Percentiles rank a stretch among this genome's conserved stretches.
Evolutionary conservation across 2,329 filamentous ascomycete genomes (phyloP).

Genomic region (Botrytis porri): DNA sequence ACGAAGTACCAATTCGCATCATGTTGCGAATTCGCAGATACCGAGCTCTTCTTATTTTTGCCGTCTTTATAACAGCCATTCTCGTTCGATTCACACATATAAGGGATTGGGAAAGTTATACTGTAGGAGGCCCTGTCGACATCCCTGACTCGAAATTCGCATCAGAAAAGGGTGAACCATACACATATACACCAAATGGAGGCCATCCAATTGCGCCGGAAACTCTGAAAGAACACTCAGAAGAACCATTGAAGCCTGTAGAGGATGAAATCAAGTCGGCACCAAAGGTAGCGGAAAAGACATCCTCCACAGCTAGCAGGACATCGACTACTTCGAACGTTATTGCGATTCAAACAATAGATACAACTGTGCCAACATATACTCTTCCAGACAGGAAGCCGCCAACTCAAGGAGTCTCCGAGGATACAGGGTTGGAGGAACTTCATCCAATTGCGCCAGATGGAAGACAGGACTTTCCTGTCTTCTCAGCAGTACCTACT

Average conservation of each 20-base stretch:
- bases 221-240: neutral
- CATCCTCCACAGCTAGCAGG: neutral
- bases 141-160: slow-evolving; percentile 17
- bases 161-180: neutral
- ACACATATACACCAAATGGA: neutral
- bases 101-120: slow-evolving; percentile 24
- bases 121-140: slow-evolving; percentile 17
- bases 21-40: slow-evolving; percentile 62
- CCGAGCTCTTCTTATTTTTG: slow-evolving; percentile 48
- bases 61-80: slow-evolving; percentile 24
- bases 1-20: slow-evolving; percentile 24
- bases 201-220: neutral
- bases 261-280: neutral
- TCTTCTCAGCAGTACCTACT: slow-evolving; percentile 24
- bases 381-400: slow-evolving; percentile 33
- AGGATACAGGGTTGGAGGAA: slow-evolving; percentile 21
- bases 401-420: slow-evolving; percentile 24
- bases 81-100: slow-evolving; percentile 27
- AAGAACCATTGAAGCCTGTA: slow-evolving; percentile 5
- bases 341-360: slow-evolving; percentile 14
- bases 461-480: slow-evolving; percentile 32
- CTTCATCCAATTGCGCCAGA: slow-evolving; percentile 34
- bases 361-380: slow-evolving; percentile 27
- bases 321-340: neutral
- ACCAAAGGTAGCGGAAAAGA: neutral